A percentile compares a stretch with the other conserved stretches of the same genome.
Conservation (phyloP, 23 red algal genomes). For the Gracilaria vermiculophylla region DNA sequence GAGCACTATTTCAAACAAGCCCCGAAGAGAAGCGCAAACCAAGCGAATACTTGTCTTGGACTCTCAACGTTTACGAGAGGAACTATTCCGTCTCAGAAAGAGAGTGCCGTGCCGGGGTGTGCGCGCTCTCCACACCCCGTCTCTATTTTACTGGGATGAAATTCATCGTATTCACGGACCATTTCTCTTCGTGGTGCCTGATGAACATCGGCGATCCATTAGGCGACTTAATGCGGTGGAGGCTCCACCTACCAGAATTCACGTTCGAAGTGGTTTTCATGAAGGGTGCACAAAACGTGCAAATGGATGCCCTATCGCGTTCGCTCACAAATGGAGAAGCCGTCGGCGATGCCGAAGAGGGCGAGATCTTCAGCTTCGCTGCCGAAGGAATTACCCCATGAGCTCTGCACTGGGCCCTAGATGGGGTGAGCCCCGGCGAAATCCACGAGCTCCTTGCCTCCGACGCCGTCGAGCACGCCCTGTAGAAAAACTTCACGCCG, state of each 20-base stretch:
- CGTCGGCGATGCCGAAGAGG: background rate
- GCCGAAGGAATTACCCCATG: background rate
- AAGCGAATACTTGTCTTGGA: background rate
- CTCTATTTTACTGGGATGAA: too few relatives aligned
- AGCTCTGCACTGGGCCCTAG: background rate
- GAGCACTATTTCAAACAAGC: constrained; percentile 9
- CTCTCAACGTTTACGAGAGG: background rate
- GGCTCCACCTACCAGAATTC: constrained; percentile 24
- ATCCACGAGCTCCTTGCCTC: background rate
- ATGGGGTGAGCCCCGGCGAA: background rate
- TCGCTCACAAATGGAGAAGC: constrained; percentile 7
- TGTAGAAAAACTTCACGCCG: too few relatives aligned
- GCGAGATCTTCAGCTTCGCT: background rate
- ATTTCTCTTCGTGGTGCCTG: too few relatives aligned
- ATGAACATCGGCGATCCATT: too few relatives aligned
- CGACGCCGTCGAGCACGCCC: too few relatives aligned
- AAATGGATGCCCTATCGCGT: constrained; percentile 19
- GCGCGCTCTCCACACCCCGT: too few relatives aligned
- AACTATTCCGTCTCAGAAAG: background rate
- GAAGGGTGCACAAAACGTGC: background rate
- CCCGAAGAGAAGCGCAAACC: background rate
- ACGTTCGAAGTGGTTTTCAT: background rate
- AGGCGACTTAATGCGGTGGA: too few relatives aligned
- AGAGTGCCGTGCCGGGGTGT: too few relatives aligned
- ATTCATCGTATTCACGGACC: too few relatives aligned